Base-by-base conservation (phyloP, 1,284 basidiomycete genomes). In the Cryptococcus neoformans region DNA sequence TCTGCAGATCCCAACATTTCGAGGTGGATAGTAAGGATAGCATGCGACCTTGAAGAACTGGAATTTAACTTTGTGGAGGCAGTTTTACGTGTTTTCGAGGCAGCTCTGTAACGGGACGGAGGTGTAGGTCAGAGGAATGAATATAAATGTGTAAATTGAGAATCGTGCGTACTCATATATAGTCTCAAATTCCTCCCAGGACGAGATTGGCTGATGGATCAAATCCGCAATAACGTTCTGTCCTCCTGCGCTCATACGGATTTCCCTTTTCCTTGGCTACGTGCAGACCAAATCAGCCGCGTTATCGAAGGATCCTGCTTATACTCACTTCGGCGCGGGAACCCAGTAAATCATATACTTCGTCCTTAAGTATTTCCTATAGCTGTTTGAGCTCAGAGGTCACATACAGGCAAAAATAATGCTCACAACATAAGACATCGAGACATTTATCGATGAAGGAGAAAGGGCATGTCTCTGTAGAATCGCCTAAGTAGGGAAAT, bases 61-160 rank as follows among this genome's bases (percentile, higher is more conserved):
- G 81, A 81, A 68, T 92, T 92, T 55, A 92, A 80, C 58, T 87
- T 87, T 0, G 90, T 92, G 4, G 87, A 81, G n/a, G 87, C 88
- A 16, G 87, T 87, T n/a, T 87, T 89, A 39, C 89, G 86, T 56
- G 84, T 83, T 58, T 84, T 84, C 16, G 84, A 85, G 41, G 88
- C 87, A 49, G 79, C 81, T 37, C 85, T 87, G 38, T 38, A 12
- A 49, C 14, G 21, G n/a, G 28, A 17, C 21, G 6, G n/a, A 14
- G 12, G 10, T 14, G 36, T 44, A 4, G 3, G 12, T n/a, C 47
- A 17, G 14, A 37, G 37, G 7, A 6, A 6, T 16, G 9, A 10
- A 16, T 17, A n/a, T 17, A 34, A 37, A 34, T 8, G 5, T 36
- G 37, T 16, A 9, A 8, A 60, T 60, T 56, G 6, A 63, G 37